Evolutionary conservation across 441 rosid genomes (phyloP), one percentile per base, ranked within the genome.

Genomic region (Omphalea diandra): DNA sequence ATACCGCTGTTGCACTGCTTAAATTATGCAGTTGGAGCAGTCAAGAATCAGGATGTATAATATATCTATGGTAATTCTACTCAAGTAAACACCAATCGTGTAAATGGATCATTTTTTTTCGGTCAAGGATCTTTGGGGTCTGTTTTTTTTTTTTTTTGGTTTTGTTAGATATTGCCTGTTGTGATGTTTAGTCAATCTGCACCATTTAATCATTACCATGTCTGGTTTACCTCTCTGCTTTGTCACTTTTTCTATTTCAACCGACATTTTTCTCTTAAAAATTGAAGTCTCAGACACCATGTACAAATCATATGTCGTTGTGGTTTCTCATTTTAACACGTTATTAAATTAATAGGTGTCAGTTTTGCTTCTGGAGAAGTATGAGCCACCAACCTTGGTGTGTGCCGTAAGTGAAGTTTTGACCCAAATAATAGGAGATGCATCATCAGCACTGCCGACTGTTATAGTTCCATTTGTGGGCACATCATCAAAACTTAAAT

Each of bases 361-460:
- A 6, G 33, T 89, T 38, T 73, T 88, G 76, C 81, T 81, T 67
- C 69, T 94, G 54, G 81, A 74, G 63, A 82, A 72, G 74, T 83
- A 83, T 63, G 87, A 86, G 65, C 87, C 86, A 5, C 98, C 95
- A 0, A 33, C 43, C 11, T 78, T 85, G 49, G 85, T 81, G 36
- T 88, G 94, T 71, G 89, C 87, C 36, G 65, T 88, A 36, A 84
- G 83, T 74, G 89, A 83, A 74, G 81, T 85, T 65, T 68, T 93
- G 75, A 77, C 73, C 27, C 77, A 82, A 62, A 63, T 91, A 67
- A 65, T 56, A 8, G 73, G 63, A 17, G 88, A 74, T 63, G 69
- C 64, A 54, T 65, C 82, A 1, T 69, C 80, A 22, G 63, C 44
- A 5, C 22, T 46, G 10, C 90, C 87, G 4, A 76, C 86, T 0